A percentile compares a stretch with the other conserved stretches of the same genome.
phyloP scores from a whole-genome alignment of 768 basidiomycete species.

The Phanerochaete sordida region DNA sequence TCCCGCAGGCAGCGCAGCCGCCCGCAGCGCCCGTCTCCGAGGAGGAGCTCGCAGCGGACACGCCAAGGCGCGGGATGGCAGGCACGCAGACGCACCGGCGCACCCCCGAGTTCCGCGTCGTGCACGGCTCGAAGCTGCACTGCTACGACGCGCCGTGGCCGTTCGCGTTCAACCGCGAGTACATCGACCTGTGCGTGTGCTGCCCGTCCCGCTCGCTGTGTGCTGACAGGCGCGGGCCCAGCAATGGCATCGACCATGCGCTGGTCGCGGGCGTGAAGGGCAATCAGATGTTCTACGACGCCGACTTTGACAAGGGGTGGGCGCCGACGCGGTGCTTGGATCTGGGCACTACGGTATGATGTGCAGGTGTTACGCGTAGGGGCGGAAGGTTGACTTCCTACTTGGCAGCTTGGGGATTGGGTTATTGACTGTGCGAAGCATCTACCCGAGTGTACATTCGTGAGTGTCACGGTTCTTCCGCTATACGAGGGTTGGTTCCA shows the following conservation, averaged over 20 bases:
- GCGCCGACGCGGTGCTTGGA: conserved; percentile 11
- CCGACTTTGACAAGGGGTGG: not conserved
- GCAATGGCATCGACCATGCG: conserved; percentile 6
- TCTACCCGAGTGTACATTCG: conserved; percentile 60
- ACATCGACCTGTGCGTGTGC: conserved; percentile 11
- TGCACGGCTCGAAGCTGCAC: conserved; percentile 12
- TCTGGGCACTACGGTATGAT: conserved; percentile 11
- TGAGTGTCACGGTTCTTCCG: conserved; percentile 28
- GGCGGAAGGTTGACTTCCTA: not conserved
- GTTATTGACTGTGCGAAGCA: conserved; percentile 64
- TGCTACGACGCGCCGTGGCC: conserved; percentile 10
- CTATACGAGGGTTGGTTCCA: too few relatives aligned
- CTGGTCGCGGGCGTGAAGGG: not conserved
- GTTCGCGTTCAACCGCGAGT: conserved; percentile 10
- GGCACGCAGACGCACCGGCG: not conserved
- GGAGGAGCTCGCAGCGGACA: too few relatives aligned
- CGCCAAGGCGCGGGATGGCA: not conserved
- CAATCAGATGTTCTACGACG: conserved; percentile 6
- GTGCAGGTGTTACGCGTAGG: too few relatives aligned
- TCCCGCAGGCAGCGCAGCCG: not conserved
- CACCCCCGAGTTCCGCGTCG: not conserved
- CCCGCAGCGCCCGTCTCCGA: not conserved
- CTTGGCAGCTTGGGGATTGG: conserved; percentile 57
- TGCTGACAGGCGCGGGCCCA: too few relatives aligned
- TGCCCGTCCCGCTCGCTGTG: not conserved